Percentiles rank a stretch among this genome's conserved stretches.
Conservation (phyloP, 495 filamentous ascomycete genomes). For the Neurospora tetrasperma region DNA sequence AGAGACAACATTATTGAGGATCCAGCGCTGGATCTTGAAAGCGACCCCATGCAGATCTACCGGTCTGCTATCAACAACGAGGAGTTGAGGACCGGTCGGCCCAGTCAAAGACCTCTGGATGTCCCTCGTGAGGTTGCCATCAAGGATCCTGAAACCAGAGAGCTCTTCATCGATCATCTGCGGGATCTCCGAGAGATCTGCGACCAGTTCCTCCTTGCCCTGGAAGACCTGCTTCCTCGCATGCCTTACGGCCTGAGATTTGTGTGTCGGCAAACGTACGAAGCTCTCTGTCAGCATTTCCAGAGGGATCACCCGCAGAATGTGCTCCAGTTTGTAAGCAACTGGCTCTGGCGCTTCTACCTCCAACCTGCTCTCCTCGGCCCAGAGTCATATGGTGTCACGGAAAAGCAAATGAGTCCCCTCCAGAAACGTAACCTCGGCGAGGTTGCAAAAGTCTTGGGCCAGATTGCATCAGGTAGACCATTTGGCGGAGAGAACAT, state of each 20-base stretch:
- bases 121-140: slow-evolving; percentile 88
- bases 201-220: slow-evolving; percentile 69
- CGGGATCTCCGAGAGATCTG: slow-evolving; percentile 88
- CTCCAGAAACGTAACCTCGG: slow-evolving; percentile 87
- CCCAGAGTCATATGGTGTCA: slow-evolving; percentile 81
- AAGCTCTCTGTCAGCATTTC: slow-evolving; percentile 64
- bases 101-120: slow-evolving; percentile 66
- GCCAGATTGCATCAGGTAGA: slow-evolving; percentile 74
- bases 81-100: slow-evolving; percentile 80
- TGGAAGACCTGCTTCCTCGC: slow-evolving; percentile 73
- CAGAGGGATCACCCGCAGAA: slow-evolving; percentile 65
- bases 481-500: slow-evolving; percentile 90
- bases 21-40: slow-evolving; percentile 81
- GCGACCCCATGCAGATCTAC: slow-evolving; percentile 97
- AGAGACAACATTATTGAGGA: slow-evolving; percentile 87
- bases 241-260: slow-evolving; percentile 94
- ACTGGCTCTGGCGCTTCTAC: slow-evolving; percentile 92
- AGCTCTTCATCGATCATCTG: slow-evolving; percentile 84
- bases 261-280: slow-evolving; percentile 77
- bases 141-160: slow-evolving; percentile 81
- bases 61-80: slow-evolving; percentile 91
- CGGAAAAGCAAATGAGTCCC: slow-evolving; percentile 77
- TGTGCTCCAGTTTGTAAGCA: slow-evolving; percentile 71
- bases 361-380: slow-evolving; percentile 78
- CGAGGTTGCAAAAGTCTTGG: slow-evolving; percentile 83